Evolutionary conservation across 768 basidiomycete species (phyloP).

Genomic region (Tylopilus vinaceipallidus): DNA sequence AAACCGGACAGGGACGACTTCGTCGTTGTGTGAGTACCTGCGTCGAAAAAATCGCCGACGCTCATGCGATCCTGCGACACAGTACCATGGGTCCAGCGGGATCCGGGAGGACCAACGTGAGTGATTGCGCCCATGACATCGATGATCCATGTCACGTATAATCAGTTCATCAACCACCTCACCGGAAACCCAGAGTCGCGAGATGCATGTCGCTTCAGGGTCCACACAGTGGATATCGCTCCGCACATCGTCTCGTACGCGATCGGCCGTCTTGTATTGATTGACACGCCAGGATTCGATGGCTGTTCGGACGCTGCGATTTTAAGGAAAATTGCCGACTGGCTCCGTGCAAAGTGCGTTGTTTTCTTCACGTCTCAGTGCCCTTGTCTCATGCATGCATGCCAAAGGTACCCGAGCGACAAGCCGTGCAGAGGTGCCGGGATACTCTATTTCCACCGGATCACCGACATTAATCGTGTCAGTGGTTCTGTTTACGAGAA

Average conservation of each 20-base stretch:
- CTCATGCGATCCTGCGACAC: no score
- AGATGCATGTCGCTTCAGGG: no score
- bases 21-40: no score
- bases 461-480: not conserved
- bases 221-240: not conserved
- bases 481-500: not conserved
- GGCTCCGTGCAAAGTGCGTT: not conserved
- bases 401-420: not conserved
- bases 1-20: no score
- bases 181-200: not conserved
- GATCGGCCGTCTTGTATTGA: not conserved
- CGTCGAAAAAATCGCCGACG: no score
- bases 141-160: not conserved
- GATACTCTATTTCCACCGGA: not conserved
- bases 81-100: no score
- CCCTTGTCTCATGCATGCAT: not conserved
- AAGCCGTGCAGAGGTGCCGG: not conserved
- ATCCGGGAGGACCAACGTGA: not conserved
- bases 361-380: not conserved
- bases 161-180: not conserved
- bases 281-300: not conserved
- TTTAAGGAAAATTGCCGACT: not conserved
- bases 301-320: not conserved
- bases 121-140: not conserved
- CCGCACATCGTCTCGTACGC: not conserved